Evolutionary conservation across 140 eudicot genomes (phyloP), one percentile per base, ranked within the genome.

Genomic region (Flaveria floridana): DNA sequence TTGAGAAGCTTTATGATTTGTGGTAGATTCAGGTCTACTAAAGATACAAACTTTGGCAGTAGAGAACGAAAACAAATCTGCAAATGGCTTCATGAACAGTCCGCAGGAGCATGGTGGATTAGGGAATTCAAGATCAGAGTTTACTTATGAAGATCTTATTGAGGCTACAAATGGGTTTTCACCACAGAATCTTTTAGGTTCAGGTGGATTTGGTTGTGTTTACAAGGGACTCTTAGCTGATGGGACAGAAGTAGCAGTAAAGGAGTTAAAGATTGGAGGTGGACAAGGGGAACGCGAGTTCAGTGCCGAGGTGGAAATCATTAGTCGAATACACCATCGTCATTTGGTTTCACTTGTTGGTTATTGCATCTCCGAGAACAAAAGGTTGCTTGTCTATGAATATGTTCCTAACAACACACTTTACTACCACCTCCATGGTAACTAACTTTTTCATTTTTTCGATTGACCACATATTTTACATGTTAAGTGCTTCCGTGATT

Each of bases 231-330:
- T 5, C 59, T 76, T 92, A 61, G 59, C 81, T 7, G 97, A 93
- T 77, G 97, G 97, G 42, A 88, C 85, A 76, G 91, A 82, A 80
- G 87, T 90, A 14, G 98, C 98, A 48, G 97, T 93, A 18, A 93
- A 93, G 68, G 97, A 93, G 89, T 77, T 93, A 10, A 88, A 86
- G 68, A 81, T 85, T 61, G 97, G 98, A 68, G 95, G 98, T 19
- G 89, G 96, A 25, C 98, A 93, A 80, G 98, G 98, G 57, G 98
- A 93, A 63, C 85, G 97, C 21, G 98, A 93, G 79, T 93, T 93
- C 46, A 89, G 86, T 77, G 85, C 98, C 15, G 98, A 93, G 79
- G 98, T 93, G 65, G 97, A 93, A 72, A 90, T 86, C 56, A 93
- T 93, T 28, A 82, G 96, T 55, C 91, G 97, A 10, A 87, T 93